Evolutionary conservation across 495 filamentous ascomycete genomes (phyloP), one percentile per base, ranked within the genome.

Genomic region (Aspergillus ellipticus): DNA sequence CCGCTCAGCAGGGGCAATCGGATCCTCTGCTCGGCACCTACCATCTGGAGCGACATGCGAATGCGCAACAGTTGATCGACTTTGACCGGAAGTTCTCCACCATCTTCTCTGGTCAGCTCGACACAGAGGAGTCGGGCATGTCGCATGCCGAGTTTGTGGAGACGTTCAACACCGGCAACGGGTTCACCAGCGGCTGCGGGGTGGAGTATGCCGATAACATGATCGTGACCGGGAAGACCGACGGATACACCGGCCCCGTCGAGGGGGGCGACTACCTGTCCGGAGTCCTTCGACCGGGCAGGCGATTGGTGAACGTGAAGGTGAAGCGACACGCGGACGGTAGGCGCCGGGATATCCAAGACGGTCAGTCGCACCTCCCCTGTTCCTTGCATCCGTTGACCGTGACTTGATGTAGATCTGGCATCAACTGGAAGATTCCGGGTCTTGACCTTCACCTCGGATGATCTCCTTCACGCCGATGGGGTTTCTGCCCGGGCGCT

Each of bases 41-140:
- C 68, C 75, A 86, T 59, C 67, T 73, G 1, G 89, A 91, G 61
- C 78, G 89, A 7, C 78, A 82, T 17, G 73, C 73, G 10, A 79
- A 90, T 41, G 89, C 89, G 6, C 77, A 86, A 50, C 80, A 88
- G 51, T 77, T 91, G 15, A 87, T 92, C 41, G 79, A 79, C 21
- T 90, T 90, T 57, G 88, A 90, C 57, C 73, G 77, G n/a, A 74
- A 60, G 20, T 84, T 83, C 55, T 81, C 81, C 0, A 62, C 64
- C 6, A 67, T 76, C 53, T 78, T 73, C 51, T 74, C 74, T 0
- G 73, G 72, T 7, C 65, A 76, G 53, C 74, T 79, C 15, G 73
- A 69, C 1, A 59, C 61, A 2, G 56, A 58, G 0, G 64, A 65
- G 47, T 60, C 66, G 20, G 63, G 56, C 2, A n/a, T 82, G 28